phyloP scores from a whole-genome alignment of 768 basidiomycete species.

The Tricholoma matsutake region DNA sequence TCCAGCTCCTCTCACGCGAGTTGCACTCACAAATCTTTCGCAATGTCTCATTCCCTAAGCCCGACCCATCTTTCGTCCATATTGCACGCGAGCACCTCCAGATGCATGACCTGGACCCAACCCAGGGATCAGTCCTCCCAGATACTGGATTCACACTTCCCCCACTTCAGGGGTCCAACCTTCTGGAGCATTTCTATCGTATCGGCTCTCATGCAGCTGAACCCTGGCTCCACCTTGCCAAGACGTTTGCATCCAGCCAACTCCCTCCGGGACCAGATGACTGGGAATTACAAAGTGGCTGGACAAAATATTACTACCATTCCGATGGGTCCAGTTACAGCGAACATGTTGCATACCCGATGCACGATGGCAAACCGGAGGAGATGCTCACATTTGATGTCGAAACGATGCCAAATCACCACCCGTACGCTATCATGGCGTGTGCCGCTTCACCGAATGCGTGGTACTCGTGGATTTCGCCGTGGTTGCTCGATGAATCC shows the following conservation, averaged over 20 bases:
- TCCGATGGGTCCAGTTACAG: constrained; percentile 75
- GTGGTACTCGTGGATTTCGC: constrained; percentile 97
- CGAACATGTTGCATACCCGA: constrained; percentile 67
- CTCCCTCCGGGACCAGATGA: constrained; percentile 58
- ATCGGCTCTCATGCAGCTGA: constrained; percentile 68
- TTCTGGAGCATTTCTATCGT: constrained; percentile 86
- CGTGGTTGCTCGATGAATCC: constrained; percentile 76
- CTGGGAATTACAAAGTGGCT: constrained; percentile 65
- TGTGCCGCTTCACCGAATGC: constrained; percentile 77
- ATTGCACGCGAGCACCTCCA: constrained; percentile 80
- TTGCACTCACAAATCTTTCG: constrained; percentile 84
- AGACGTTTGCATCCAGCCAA: constrained; percentile 45
- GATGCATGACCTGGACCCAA: constrained; percentile 78
- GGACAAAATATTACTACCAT: constrained; percentile 80
- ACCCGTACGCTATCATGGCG: constrained; percentile 84
- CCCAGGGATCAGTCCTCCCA: constrained; percentile 77
- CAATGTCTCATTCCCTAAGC: constrained; percentile 59
- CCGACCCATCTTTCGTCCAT: constrained; percentile 57
- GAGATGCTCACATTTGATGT: constrained; percentile 88
- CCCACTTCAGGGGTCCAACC: constrained; percentile 71
- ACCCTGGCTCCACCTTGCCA: constrained; percentile 75
- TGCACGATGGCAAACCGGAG: constrained; percentile 61
- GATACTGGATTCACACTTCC: constrained; percentile 82
- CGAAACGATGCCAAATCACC: constrained; percentile 84
- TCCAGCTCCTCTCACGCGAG: constrained; percentile 83